Evolutionary conservation across 495 filamentous ascomycete genomes (phyloP).

Genomic region (Niebla homalea): DNA sequence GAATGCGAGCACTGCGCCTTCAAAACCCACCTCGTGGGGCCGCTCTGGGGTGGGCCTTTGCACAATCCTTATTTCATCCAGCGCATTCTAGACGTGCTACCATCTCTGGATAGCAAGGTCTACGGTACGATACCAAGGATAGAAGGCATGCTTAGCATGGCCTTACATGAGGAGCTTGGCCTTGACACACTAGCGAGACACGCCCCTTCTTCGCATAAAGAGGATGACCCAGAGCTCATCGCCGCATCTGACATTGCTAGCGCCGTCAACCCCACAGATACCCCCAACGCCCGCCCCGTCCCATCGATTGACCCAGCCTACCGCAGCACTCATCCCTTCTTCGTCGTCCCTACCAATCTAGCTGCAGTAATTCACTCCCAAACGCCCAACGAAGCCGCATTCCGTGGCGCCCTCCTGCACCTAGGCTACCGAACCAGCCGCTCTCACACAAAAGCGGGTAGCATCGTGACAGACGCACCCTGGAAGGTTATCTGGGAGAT

Average conservation of each 20-base stretch:
- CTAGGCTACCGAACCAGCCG: slow-evolving; percentile 71
- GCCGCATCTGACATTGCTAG: neutral
- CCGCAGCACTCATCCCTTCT: slow-evolving; percentile 68
- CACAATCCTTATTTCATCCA: slow-evolving; percentile 74
- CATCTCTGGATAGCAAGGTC: slow-evolving; percentile 41
- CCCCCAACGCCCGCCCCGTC: slow-evolving; percentile 8
- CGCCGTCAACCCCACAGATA: slow-evolving; percentile 15
- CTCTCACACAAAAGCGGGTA: slow-evolving; percentile 78
- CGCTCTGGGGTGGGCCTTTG: slow-evolving; percentile 87
- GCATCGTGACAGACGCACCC: slow-evolving; percentile 78
- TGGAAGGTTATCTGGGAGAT: slow-evolving; percentile 86
- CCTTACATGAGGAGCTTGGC: slow-evolving; percentile 54
- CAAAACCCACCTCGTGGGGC: slow-evolving; percentile 76
- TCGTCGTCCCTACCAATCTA: slow-evolving; percentile 59
- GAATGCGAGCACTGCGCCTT: slow-evolving; percentile 72
- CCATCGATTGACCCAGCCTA: slow-evolving; percentile 37
- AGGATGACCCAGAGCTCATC: slow-evolving; percentile 3
- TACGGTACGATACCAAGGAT: slow-evolving; percentile 73
- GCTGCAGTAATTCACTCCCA: slow-evolving; percentile 61
- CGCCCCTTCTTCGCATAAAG: slow-evolving; percentile 8
- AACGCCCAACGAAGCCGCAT: slow-evolving; percentile 54
- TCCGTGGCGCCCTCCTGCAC: slow-evolving; percentile 67
- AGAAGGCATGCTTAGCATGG: slow-evolving; percentile 81
- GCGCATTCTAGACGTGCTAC: slow-evolving; percentile 54
- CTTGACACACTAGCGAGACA: slow-evolving; percentile 1